Conservation (phyloP, 176 grass and related monocot species). For the bread wheat (Triticum aestivum) region DNA sequence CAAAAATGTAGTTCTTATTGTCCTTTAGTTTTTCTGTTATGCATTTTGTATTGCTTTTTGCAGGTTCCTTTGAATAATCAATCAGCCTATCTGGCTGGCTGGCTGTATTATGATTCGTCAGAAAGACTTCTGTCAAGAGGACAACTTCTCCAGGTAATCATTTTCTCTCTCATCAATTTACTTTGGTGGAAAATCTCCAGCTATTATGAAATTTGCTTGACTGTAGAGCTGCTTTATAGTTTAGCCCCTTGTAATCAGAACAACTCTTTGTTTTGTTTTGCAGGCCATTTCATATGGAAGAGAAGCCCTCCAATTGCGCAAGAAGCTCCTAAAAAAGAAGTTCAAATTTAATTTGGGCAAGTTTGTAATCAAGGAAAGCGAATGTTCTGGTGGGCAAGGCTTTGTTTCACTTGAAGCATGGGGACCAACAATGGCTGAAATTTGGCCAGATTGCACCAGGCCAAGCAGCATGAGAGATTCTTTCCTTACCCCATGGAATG, state of each 20-base stretch:
- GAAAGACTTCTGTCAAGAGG: constrained; percentile 64
- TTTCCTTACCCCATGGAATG: constrained; percentile 73
- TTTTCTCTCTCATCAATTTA: neutral
- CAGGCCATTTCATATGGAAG: constrained; percentile 76
- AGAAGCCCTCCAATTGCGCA: constrained; percentile 67
- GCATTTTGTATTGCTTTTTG: constrained; percentile 40
- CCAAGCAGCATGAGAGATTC: constrained; percentile 39
- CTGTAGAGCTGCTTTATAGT: neutral
- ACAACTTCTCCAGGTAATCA: constrained; percentile 58
- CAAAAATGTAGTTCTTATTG: neutral
- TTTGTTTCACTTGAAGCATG: constrained; percentile 52
- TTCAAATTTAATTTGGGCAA: constrained; percentile 49
- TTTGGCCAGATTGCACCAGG: constrained; percentile 57
- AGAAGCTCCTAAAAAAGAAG: constrained; percentile 67
- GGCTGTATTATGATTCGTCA: constrained; percentile 82
- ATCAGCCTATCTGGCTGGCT: constrained; percentile 62
- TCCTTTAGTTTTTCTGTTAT: constrained; percentile 13
- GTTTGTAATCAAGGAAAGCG: neutral
- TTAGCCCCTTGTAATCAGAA: constrained; percentile 1
- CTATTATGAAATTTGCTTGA: constrained; percentile 4
- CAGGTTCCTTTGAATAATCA: constrained; percentile 50
- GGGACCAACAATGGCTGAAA: constrained; percentile 54
- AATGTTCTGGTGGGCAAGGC: constrained; percentile 23
- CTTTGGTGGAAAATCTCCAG: neutral
- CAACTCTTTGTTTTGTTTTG: constrained; percentile 22